phyloP scores from a whole-genome alignment of 2,329 filamentous ascomycete genomes.

The Pseudogymnoascus sp. region DNA sequence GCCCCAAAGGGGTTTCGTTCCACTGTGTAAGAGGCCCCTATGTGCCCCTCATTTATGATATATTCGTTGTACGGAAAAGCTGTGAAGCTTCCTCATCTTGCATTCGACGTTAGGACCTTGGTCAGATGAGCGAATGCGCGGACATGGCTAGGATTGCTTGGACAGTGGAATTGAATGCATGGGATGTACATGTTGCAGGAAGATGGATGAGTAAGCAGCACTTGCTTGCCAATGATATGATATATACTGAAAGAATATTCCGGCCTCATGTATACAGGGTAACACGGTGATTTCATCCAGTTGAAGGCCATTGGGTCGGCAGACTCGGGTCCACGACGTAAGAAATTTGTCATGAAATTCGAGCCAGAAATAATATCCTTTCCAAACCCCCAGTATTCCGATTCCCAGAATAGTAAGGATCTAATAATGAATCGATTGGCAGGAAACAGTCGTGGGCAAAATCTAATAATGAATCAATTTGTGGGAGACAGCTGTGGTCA shows the following conservation, averaged over 20 bases:
- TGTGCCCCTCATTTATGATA: neutral
- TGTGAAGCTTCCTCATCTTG: slow-evolving; percentile 1
- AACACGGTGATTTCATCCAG: neutral
- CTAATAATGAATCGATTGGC: neutral
- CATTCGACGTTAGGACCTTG: neutral
- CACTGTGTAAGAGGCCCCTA: neutral
- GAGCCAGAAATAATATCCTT: neutral
- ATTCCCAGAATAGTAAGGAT: neutral
- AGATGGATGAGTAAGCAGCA: neutral
- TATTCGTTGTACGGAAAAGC: slow-evolving; percentile 2
- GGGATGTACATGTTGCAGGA: neutral
- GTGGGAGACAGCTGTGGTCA: neutral
- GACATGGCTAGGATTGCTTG: neutral
- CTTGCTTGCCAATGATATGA: neutral
- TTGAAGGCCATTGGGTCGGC: neutral
- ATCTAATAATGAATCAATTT: neutral
- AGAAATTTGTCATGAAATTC: slow-evolving; percentile 2
- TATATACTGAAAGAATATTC: neutral
- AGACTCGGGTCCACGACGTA: neutral
- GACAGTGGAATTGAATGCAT: neutral
- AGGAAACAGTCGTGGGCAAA: neutral
- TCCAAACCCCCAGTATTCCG: neutral
- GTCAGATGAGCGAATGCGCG: neutral
- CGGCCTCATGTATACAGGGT: neutral
- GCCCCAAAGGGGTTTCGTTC: neutral